Conservation (phyloP, 306 rosid genomes). For the Vigna trinervia region DNA sequence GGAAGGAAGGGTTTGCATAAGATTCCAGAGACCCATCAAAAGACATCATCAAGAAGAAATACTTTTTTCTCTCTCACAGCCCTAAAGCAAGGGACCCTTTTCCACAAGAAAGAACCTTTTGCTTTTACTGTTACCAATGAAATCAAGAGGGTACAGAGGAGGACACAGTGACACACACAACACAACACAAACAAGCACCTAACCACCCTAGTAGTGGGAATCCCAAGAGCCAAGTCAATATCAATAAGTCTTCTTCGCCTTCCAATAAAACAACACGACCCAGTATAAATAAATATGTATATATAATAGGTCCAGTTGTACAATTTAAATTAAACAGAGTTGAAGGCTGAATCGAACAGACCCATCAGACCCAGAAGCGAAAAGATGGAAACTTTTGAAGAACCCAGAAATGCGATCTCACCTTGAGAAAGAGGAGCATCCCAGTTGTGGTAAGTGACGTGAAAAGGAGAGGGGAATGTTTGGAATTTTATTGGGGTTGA, state of each 20-base stretch:
- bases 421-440: conserved; percentile 55
- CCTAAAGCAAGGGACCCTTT: conserved; percentile 57
- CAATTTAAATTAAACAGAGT: conserved; percentile 5
- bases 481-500: conserved; percentile 30
- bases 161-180: conserved; percentile 32
- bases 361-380: conserved; percentile 21
- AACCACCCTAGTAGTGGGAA: conserved; percentile 43
- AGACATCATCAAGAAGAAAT: conserved; percentile 39
- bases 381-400: conserved; percentile 30
- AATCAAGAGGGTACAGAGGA: conserved; percentile 34
- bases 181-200: conserved; percentile 36
- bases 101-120: conserved; percentile 52
- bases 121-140: conserved; percentile 45
- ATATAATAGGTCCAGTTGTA: neutral
- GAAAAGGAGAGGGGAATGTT: conserved; percentile 7
- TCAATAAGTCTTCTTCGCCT: conserved; percentile 39
- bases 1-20: conserved; percentile 45
- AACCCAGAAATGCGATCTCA: conserved; percentile 39
- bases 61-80: conserved; percentile 40
- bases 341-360: conserved; percentile 22
- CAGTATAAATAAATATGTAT: neutral
- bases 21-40: conserved; percentile 44
- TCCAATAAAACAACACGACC: conserved; percentile 38
- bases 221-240: conserved; percentile 51
- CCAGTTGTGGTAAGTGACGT: conserved; percentile 38